Evolutionary conservation across 257 asterid species (phyloP).

Genomic region (Nemophila menziesii): DNA sequence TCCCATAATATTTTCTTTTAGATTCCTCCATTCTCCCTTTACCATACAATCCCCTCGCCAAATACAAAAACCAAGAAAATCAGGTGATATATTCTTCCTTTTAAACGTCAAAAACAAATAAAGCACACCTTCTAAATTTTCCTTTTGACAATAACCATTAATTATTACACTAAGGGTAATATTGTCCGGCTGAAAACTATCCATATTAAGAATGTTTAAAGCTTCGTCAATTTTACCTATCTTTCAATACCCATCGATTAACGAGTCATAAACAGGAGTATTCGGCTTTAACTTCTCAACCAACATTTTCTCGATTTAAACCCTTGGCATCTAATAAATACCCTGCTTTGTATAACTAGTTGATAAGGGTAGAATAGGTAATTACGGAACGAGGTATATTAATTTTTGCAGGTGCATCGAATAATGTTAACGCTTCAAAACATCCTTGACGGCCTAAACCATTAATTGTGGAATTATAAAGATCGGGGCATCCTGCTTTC

Average conservation of each 20-base stretch:
- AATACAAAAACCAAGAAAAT: conserved; percentile 70
- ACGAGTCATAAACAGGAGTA: conserved; percentile 54
- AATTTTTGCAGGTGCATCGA: conserved; percentile 53
- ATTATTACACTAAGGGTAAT: conserved; percentile 67
- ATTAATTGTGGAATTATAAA: conserved; percentile 57
- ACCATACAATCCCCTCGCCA: conserved; percentile 60
- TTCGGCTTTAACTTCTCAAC: conserved; percentile 34
- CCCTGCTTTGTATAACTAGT: conserved; percentile 63
- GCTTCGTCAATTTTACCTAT: conserved; percentile 49
- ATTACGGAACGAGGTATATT: conserved; percentile 50
- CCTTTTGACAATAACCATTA: conserved; percentile 58
- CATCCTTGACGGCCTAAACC: conserved; percentile 80
- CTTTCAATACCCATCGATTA: conserved; percentile 71
- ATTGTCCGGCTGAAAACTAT: conserved; percentile 50
- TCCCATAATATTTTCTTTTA: conserved; percentile 52
- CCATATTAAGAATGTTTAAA: conserved; percentile 35
- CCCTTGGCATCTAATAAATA: conserved; percentile 45
- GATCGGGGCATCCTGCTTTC: no score
- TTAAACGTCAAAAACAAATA: conserved; percentile 42
- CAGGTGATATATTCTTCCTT: conserved; percentile 47
- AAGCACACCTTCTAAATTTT: conserved; percentile 86
- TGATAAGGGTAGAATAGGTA: conserved; percentile 69
- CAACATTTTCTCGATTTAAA: conserved; percentile 60
- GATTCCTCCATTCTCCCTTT: conserved; percentile 99
- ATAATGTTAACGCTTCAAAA: conserved; percentile 74